Base-by-base conservation (phyloP, 129 eudicot genomes). In the Pittosporum tobira region DNA sequence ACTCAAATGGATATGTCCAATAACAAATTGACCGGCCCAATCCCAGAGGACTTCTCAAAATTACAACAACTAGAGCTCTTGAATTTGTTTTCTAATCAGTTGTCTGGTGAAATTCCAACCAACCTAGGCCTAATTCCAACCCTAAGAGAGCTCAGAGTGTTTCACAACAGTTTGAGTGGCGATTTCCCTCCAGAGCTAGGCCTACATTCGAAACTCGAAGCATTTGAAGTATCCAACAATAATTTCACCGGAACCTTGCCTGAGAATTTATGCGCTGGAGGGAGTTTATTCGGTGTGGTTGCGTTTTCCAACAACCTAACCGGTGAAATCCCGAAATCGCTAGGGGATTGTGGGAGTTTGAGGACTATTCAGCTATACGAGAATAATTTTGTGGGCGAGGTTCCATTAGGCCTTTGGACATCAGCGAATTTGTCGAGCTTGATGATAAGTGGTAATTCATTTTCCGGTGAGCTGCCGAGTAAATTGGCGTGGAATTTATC, bases 251-350 rank as follows among this genome's bases (percentile, higher is more conserved):
- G 95, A 36, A 77, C 69, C 20, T 52, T 90, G 61, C 97, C 97
- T 16, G 87, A 80, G 26, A 73, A 73, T 70, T 65, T 90, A 48
- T 90, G 97, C 12, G 71, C 77, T 2, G 75, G 89, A 2, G 72
- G 81, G 43, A 69, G 56, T 46, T 63, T 85, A 71, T 55, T 30
- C 0, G 94, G 75, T 4, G 61, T 83, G 25, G 84, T 77, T n/a
- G 94, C 94, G 23, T 91, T 79, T 50, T 69, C 80, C 24, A 91
- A 91, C 67, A 62, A 70, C 40, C 63, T 91, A 3, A 65, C 82
- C 19, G 99, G 99, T 18, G 81, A 61, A 38, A 77, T 91, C n/a
- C 99, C 99, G 4, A 66, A 49, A 48, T 83, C 91, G 7, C 75
- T 91, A 4, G 74, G 66, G 44, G 77, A 16, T 16, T 91, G 99